phyloP scores from a whole-genome alignment of 1,139 yeast species.

The Candida glucosophila region DNA sequence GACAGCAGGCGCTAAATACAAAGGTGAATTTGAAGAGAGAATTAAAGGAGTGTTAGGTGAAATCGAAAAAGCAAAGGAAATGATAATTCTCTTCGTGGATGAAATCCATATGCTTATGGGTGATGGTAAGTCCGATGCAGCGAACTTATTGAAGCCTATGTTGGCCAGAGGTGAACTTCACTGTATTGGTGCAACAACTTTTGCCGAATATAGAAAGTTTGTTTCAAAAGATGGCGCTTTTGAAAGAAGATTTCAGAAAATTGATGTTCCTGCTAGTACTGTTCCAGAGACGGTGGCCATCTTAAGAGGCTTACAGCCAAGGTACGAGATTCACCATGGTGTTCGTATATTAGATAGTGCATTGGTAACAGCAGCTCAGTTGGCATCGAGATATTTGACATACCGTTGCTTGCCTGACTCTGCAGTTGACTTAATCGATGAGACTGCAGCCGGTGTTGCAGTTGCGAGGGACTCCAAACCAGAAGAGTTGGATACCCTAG shows the following conservation, averaged over 20 bases:
- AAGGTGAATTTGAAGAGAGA: constrained; percentile 98
- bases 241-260: constrained; percentile 96
- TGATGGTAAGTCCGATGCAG: constrained; percentile 91
- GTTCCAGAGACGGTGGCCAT: constrained; percentile 91
- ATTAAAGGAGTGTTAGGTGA: constrained; percentile 92
- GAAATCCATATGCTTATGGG: constrained; percentile 99
- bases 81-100: constrained; percentile 86
- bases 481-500: constrained; percentile 88
- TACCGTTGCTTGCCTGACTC: constrained; percentile 96
- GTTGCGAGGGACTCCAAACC: constrained; percentile 98
- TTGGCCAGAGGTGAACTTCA: constrained; percentile 93
- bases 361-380: constrained; percentile 86
- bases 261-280: constrained; percentile 92
- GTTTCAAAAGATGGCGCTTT: constrained; percentile 97
- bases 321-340: constrained; percentile 96
- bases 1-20: constrained; percentile 97
- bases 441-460: constrained; percentile 95
- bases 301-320: constrained; percentile 90
- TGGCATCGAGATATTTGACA: constrained; percentile 90
- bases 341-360: constrained; percentile 95
- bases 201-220: constrained; percentile 85
- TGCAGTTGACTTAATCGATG: constrained; percentile 95
- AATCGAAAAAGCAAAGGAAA: constrained; percentile 76
- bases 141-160: constrained; percentile 93
- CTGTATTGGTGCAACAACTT: constrained; percentile 97